Evolutionary conservation across 2,329 filamentous ascomycete genomes (phyloP), one percentile per base, ranked within the genome.

Genomic region (Erysiphe pulchra): DNA sequence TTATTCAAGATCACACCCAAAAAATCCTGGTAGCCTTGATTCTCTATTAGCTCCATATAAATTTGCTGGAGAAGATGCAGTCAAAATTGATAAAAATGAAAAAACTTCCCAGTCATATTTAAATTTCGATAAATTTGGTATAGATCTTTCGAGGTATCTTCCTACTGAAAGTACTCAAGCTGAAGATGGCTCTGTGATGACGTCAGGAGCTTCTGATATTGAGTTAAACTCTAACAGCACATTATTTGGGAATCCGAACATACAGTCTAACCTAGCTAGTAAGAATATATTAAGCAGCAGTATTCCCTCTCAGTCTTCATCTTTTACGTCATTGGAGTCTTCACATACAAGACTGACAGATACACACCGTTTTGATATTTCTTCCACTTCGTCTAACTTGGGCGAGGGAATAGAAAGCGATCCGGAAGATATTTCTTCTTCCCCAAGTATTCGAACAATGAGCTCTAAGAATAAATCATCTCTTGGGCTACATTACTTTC

Each of bases 151-250:
- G 0, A 51, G 50, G 46, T 71, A 65, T 53, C 63, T 66, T 49
- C 59, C 56, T 32, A 55, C 62, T 14, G 66, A 65, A 42, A 61
- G 61, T 42, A 60, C 63, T 16, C 57, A 62, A 3, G 67, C 70
- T n/a, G 64, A 70, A 48, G 72, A 73, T 47, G 60, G 63, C 38
- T 73, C 65, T 56, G 60, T 71, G 42, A 70, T 73, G 40, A 65
- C 71, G 1, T 73, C 73, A 33, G 65, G 69, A 42, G 67, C 71
- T 46, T 63, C 66, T 4, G 65, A 70, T 40, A 57, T 59, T n/a
- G 66, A 60, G 10, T 47, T 56, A 28, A 55, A 53, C 47, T 47
- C 48, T 17, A 50, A 46, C 33, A 48, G 46, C 28, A 47, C 53
- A 30, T 41, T 50, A 8, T 55, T 55, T 42, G 51, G 47, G 9